These are phyloP conservation scores for Sclerotinia nivalis DNA, from an alignment of 2,329 filamentous ascomycete species.

Conservation along the genomic window DNA sequence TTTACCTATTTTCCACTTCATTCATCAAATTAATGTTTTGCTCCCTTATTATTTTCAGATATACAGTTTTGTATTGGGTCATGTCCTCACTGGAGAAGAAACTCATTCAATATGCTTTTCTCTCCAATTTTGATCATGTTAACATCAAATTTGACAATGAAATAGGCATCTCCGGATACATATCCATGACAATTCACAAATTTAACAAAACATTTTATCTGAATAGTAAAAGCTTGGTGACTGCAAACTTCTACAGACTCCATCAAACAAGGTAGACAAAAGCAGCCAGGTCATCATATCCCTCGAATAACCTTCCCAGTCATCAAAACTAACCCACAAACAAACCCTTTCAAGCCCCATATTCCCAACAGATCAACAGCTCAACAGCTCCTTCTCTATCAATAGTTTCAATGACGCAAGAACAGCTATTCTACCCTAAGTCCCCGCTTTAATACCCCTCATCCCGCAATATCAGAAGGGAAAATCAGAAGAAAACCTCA, in stretches of 20 bases:
- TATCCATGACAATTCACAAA: not conserved
- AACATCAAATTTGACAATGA: not conserved
- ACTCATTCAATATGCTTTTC: not conserved
- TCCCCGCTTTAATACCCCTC: slow-evolving; percentile 16
- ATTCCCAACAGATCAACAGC: not conserved
- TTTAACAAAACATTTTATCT: not conserved
- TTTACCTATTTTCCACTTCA: not conserved
- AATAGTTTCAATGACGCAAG: not conserved
- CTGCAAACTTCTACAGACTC: not conserved
- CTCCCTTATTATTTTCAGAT: not conserved
- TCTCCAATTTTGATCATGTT: not conserved
- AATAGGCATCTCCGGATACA: not conserved
- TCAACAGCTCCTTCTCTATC: slow-evolving; percentile 13
- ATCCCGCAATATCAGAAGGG: not conserved
- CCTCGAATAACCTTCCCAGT: not conserved
- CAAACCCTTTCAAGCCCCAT: not conserved
- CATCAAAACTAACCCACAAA: not conserved
- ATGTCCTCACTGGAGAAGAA: not conserved
- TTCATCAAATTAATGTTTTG: not conserved
- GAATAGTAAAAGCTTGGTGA: not conserved
- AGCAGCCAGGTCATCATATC: not conserved
- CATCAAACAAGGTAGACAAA: not conserved
- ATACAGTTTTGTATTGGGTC: not conserved
- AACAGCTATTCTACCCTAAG: not conserved
- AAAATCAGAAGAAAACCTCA: not conserved